Base-by-base conservation (phyloP, 176 grass and related monocot species). In the Ampelocalamus luodianensis region DNA sequence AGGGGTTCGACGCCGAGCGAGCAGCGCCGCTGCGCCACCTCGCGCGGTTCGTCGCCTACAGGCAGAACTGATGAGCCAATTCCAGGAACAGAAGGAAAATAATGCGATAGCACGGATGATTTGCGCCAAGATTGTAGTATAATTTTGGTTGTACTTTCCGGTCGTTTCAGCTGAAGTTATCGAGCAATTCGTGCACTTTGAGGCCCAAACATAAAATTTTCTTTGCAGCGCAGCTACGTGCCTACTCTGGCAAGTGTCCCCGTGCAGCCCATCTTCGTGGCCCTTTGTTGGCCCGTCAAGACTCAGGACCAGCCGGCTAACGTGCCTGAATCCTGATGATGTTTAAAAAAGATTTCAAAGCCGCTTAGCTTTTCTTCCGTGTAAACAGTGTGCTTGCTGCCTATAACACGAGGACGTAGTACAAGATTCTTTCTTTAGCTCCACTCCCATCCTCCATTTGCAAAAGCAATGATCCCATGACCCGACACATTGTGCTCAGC, bases 21-120 rank as follows among this genome's bases (percentile, higher is more conserved):
- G 77, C 88, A 44, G 45, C 46, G 42, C 91, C 91, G 16, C 77
- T 93, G 36, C 59, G 68, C 5, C 88, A 90, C 66, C 85, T 93
- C 43, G 88, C 88, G 1, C 85, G 20, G 55, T 93, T 87, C 85
- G 68, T 85, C 37, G 91, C 80, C 1, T 20, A 74, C 67, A 50
- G 88, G 29, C 58, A 88, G 36, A 66, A 82, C 10, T 88, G 80
- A 90, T n/a, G 0, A 16, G 2, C 5, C 11, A 23, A 65, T 60
- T 20, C 26, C 12, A 49, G 14, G 45, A 51, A 51, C 45, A 20
- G 2, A 14, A 46, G 1, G 1, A 8, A 71, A 71, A 45, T 24
- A n/a, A 1, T 24, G 40, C 40, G 68, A n/a, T 71, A 8, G 8
- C 38, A 12, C 17, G 10, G 3, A 68, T 42, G 3, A 40, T 71